A percentile compares a stretch with the other conserved stretches of the same genome.
These are phyloP conservation scores for Boletus vermiculosoides DNA, from an alignment of 768 basidiomycete species.

Conservation along the genomic window DNA sequence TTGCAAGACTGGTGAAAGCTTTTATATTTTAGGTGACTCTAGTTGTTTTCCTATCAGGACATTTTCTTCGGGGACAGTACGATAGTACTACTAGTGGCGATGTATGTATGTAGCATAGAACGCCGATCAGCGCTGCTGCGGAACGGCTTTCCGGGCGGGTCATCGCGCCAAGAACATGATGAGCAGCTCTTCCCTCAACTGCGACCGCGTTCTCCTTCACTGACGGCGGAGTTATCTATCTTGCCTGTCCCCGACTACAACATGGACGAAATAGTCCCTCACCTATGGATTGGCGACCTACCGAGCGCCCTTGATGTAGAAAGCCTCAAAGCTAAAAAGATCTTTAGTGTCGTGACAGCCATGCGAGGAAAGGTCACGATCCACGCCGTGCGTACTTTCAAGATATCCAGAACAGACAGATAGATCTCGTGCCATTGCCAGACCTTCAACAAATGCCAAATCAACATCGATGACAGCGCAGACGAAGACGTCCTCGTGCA, in stretches of 20 bases:
- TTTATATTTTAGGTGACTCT: neutral
- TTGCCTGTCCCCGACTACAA: neutral
- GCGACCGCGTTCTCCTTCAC: neutral
- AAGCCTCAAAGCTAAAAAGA: slow-evolving; percentile 64
- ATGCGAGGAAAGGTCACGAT: slow-evolving; percentile 70
- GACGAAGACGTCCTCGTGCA: slow-evolving; percentile 79
- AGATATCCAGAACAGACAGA: neutral
- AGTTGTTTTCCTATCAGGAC: neutral
- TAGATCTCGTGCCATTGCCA: slow-evolving; percentile 27
- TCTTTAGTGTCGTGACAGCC: slow-evolving; percentile 70
- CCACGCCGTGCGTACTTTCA: slow-evolving; percentile 48
- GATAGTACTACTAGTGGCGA: no score
- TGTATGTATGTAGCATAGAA: neutral
- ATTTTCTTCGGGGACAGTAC: no score
- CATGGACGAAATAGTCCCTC: slow-evolving; percentile 76
- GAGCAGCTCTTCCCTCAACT: neutral
- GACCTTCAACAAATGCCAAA: slow-evolving; percentile 80
- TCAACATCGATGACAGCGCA: slow-evolving; percentile 72
- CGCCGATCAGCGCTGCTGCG: no score
- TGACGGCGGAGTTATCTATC: neutral
- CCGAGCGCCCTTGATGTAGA: slow-evolving; percentile 63
- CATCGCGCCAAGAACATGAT: neutral
- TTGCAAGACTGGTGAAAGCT: slow-evolving; percentile 13
- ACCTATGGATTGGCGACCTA: slow-evolving; percentile 85
- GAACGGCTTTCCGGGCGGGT: no score